A percentile compares a stretch with the other conserved stretches of the same genome.
These are phyloP conservation scores for Russula sp. DNA, from an alignment of 768 basidiomycete species.

Conservation along the genomic window DNA sequence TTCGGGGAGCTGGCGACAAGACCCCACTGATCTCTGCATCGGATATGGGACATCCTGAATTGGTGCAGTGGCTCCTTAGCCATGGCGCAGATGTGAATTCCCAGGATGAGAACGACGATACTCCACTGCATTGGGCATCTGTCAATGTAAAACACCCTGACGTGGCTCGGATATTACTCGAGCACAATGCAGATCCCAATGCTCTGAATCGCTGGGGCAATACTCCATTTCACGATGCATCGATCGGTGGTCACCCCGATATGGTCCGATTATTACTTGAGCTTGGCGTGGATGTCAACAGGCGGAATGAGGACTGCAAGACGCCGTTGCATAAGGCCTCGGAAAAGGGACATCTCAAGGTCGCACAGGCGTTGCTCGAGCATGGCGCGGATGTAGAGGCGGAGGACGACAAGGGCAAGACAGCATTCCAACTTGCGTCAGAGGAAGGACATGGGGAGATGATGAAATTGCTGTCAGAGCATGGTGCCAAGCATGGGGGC, in stretches of 20 bases:
- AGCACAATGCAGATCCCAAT: neutral
- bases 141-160: neutral
- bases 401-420: neutral
- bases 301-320: neutral
- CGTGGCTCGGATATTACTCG: neutral
- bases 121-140: neutral
- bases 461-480: neutral
- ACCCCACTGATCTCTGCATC: neutral
- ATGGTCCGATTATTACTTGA: too few relatives aligned
- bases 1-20: neutral
- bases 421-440: neutral
- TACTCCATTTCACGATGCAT: too few relatives aligned
- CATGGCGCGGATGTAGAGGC: neutral
- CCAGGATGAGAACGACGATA: neutral
- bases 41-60: neutral
- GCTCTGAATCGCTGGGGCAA: neutral
- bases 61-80: neutral
- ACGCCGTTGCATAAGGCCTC: neutral
- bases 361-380: neutral
- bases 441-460: neutral
- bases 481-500: neutral
- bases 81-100: neutral
- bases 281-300: neutral
- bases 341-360: neutral
- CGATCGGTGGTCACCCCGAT: too few relatives aligned